Base-by-base conservation (phyloP, 148 eudicot species). In the Simmondsia chinensis region DNA sequence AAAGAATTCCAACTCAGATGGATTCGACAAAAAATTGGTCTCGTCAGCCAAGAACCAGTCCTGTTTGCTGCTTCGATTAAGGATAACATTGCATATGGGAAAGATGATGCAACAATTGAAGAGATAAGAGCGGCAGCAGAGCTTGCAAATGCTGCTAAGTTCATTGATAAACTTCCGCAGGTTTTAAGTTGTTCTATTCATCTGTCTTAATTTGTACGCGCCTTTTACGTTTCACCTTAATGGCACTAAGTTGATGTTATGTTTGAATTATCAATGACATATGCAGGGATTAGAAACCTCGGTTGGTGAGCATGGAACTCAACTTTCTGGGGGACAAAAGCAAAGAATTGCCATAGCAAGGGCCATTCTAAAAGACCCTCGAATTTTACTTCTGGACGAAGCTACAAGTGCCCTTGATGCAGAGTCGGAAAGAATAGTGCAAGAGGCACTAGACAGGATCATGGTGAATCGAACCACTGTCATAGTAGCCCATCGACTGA, bases 341-440 rank as follows among this genome's bases (percentile, higher is more conserved):
- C 96, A 87, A 52, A 79, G 93, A 63, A 57, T 87, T 8, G 96
- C 96, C 32, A 87, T 87, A 53, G 87, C 96, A 2, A 68, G 96
- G 62, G 96, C 93, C 31, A 79, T 87, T 26, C 28, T 87, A 25
- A 87, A 82, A 65, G 69, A 82, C 48, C 96, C 96, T 0, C 42
- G 81, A 6, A 87, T 87, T 53, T 56, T 87, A 31, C 93, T 87
- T 46, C 64, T 82, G 30, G 93, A 87, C 34, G 96, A 87, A 70
- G 96, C 96, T 16, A 87, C 96, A 10, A 87, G 96, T 69, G 96
- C 96, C 26, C 77, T 87, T 30, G 96, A 87, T 67, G 77, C 82
- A 18, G 93, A 79, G 32, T 87, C 96, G 6, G 96, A 87, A 53
- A 71, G 77, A 36, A 33, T 74, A 39, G 96, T 87, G 33, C 96